Base-by-base conservation (phyloP, 2,329 filamentous ascomycete genomes). In the Aspergillus bombycis region DNA sequence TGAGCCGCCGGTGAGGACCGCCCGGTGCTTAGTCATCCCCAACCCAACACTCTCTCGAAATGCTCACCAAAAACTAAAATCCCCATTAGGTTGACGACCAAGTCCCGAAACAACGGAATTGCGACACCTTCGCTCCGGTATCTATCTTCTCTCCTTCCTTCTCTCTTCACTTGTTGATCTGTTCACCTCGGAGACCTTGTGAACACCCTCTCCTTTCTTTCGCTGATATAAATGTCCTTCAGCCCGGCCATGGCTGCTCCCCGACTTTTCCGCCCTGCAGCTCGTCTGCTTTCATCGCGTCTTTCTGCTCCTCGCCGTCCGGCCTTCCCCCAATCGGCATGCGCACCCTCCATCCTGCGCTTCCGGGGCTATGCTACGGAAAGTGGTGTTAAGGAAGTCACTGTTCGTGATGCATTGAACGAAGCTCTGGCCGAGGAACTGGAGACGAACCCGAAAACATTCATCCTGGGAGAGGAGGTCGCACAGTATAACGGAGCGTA, bases 401-500 rank as follows among this genome's bases (percentile, higher is more conserved):
- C 95, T 52, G 95, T 99, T 75, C 89, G 95, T 84, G 95, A 99
- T 79, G 95, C 95, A 65, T 85, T 99, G 77, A 99, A 99, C 80
- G 94, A 99, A 85, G 95, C 95, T 65, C 89, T 99, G 77, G 93
- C 93, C 55, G 95, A 99, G 85, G 95, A 99, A 86, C 89, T 99
- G 81, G 94, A 97, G 86, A 79, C 82, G 77, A 96, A 99, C 82
- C 86, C 90, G 68, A 98, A 97, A 86, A 94, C 97, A 73, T 99
- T 97, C 81, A 84, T 99, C 72, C 81, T 99, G 63, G 95, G 95
- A 75, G 95, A 99, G 86, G 95, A 99, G 85, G 95, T 99, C 77
- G 95, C 95, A 75, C 95, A 99, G 84, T 99, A 99, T 86, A 99
- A 99, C 81, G 95, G 95, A 86, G 94, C 94, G 85, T 88, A 81